Evolutionary conservation across 2,329 filamentous ascomycete species (phyloP), one percentile per base, ranked within the genome.

Genomic region (Fusarium buharicum): DNA sequence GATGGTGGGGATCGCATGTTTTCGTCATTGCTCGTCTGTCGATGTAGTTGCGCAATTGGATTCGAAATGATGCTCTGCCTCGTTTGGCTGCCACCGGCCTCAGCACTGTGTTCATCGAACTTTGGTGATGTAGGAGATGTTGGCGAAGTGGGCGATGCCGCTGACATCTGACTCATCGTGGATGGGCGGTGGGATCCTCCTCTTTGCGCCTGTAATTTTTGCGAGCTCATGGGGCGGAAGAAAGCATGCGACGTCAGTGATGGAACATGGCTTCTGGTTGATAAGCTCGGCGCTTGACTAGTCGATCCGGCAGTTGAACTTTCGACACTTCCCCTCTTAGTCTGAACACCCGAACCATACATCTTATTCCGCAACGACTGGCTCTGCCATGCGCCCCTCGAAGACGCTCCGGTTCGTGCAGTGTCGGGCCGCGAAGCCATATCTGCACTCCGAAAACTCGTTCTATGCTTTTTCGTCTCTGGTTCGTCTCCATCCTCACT

Each of bases 181-280:
- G 75, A 67, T 6, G 81, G 79, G 18, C 83, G 78, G 33, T 79
- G 72, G 9, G 76, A 83, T 63, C 89, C 86, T 62, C 72, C 88
- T 74, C 94, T 84, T 77, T 98, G 95, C 50, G 93, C 93, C 77
- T 98, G 94, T 46, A 98, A 81, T 74, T 92, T 90, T 75, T 97
- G 93, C 20, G 94, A 96, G 78, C 93, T 98, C 92, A 99, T 96
- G 34, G 95, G 95, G 18, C 90, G 90, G 73, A 96, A 97, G 79
- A 99, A 98, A 50, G 92, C 94, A 72, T 94, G 90, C 14, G 92
- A 93, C 3, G 92, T 90, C 49, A 99, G 80, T 2, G 90, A 93
- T 1, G 95, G 93, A 17, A 96, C 93, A 81, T 99, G 95, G 37
- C 91, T 95, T 71, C 89, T 86, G 73, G 89, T 93, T 40, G 90